Evolutionary conservation across 1,284 basidiomycete genomes (phyloP).

Genomic region (Austropuccinia psidii): DNA sequence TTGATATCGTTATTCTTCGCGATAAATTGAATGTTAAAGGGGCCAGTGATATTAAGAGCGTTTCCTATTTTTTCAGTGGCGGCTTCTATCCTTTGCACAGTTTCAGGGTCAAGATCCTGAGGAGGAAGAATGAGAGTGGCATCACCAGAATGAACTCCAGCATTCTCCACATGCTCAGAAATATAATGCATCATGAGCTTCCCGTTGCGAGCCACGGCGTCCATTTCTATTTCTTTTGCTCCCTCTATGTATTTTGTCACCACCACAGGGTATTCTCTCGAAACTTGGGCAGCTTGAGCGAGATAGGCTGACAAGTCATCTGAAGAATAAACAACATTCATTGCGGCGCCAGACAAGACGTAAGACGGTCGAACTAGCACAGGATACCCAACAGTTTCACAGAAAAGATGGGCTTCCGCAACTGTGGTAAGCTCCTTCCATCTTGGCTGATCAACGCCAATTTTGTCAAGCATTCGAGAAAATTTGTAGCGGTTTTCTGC

Average conservation of each 20-base stretch:
- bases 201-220: slow-evolving; percentile 91
- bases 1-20: slow-evolving; percentile 92
- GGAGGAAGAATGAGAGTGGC: slow-evolving; percentile 96
- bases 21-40: slow-evolving; percentile 99
- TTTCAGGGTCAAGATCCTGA: slow-evolving; percentile 93
- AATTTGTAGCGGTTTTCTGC: slow-evolving; percentile 99
- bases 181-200: slow-evolving; percentile 99
- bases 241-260: slow-evolving; percentile 99
- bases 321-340: slow-evolving; percentile 94
- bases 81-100: slow-evolving; percentile 88
- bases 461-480: slow-evolving; percentile 92
- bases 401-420: slow-evolving; percentile 78
- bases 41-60: slow-evolving; percentile 96
- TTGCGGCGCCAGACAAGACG: slow-evolving; percentile 93
- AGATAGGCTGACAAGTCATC: slow-evolving; percentile 88
- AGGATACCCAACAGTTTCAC: slow-evolving; percentile 83
- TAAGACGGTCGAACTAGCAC: slow-evolving; percentile 96
- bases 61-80: slow-evolving; percentile 95
- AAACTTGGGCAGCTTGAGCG: slow-evolving; percentile 91
- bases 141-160: slow-evolving; percentile 94
- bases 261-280: slow-evolving; percentile 93
- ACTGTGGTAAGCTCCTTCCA: slow-evolving; percentile 96
- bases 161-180: slow-evolving; percentile 99
- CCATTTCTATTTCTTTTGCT: slow-evolving; percentile 99
- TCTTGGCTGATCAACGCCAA: slow-evolving; percentile 89